These are phyloP conservation scores for Stereocaulon alpinum DNA, from an alignment of 495 filamentous ascomycete genomes.

Conservation along the genomic window DNA sequence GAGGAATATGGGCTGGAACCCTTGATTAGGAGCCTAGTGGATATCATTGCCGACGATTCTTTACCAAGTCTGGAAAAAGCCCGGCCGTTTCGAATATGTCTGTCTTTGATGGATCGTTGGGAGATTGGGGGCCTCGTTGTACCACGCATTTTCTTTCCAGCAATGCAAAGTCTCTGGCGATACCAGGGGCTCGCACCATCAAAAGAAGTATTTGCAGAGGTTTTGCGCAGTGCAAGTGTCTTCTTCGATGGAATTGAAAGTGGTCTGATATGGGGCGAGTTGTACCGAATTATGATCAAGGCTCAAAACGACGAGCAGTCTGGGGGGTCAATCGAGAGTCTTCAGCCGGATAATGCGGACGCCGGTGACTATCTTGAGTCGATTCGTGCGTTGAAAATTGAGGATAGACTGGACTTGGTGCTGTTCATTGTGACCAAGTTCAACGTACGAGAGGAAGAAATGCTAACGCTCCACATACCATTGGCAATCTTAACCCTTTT, in stretches of 20 bases:
- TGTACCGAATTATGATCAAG: conserved; percentile 47
- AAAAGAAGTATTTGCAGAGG: conserved; percentile 68
- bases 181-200: conserved; percentile 51
- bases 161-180: conserved; percentile 63
- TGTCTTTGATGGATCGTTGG: conserved; percentile 96
- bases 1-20: conserved; percentile 63
- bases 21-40: conserved; percentile 62
- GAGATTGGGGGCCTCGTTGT: conserved; percentile 88
- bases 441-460: conserved; percentile 93
- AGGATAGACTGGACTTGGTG: conserved; percentile 50
- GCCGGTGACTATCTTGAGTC: conserved; percentile 8
- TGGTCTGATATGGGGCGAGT: conserved; percentile 79
- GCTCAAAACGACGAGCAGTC: conserved; percentile 33
- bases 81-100: conserved; percentile 79
- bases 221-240: conserved; percentile 79
- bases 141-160: conserved; percentile 75
- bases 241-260: conserved; percentile 98
- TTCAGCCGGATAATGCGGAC: not conserved
- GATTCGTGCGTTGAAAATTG: conserved; percentile 12
- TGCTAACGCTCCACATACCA: conserved; percentile 79
- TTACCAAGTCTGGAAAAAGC: conserved; percentile 57
- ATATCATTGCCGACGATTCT: conserved; percentile 55
- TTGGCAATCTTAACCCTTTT: conserved; percentile 53
- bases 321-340: not conserved
- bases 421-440: conserved; percentile 78